Evolutionary conservation across 1,139 yeast species (phyloP).

Genomic region (Eremothecium coryli): DNA sequence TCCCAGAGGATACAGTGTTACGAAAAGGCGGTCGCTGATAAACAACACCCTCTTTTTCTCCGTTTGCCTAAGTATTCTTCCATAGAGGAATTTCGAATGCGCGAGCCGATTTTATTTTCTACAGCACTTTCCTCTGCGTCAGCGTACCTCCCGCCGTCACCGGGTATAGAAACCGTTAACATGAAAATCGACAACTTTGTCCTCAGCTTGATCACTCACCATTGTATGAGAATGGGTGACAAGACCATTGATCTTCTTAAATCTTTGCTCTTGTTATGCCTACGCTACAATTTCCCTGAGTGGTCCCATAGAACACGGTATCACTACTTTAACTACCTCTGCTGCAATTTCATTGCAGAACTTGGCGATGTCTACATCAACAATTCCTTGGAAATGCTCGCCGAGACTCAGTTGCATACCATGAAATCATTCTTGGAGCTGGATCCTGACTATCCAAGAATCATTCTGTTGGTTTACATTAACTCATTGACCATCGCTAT

Average conservation of each 20-base stretch:
- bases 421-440: slow-evolving; percentile 9
- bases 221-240: slow-evolving; percentile 60
- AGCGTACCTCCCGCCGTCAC: slow-evolving; percentile 33
- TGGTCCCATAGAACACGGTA: slow-evolving; percentile 69
- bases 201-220: slow-evolving; percentile 47
- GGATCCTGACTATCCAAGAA: slow-evolving; percentile 19
- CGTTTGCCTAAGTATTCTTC: slow-evolving; percentile 38
- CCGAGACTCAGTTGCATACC: slow-evolving; percentile 1
- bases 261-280: slow-evolving; percentile 48
- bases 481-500: slow-evolving; percentile 30
- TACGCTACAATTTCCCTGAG: slow-evolving; percentile 84
- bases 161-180: slow-evolving; percentile 31
- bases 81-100: slow-evolving; percentile 40
- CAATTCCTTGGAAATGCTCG: not conserved
- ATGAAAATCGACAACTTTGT: slow-evolving; percentile 50
- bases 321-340: slow-evolving; percentile 56
- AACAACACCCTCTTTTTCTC: slow-evolving; percentile 43
- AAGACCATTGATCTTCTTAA: slow-evolving; percentile 63
- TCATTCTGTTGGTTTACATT: slow-evolving; percentile 32
- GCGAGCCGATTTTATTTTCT: slow-evolving; percentile 54
- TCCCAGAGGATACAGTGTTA: slow-evolving; percentile 38
- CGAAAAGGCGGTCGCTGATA: slow-evolving; percentile 33
- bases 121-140: slow-evolving; percentile 58
- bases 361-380: slow-evolving; percentile 47
- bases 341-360: slow-evolving; percentile 67